These are phyloP conservation scores for Polychytrium aggregatum DNA, from an alignment of 192 early-diverging fungal genomes.

Conservation along the genomic window DNA sequence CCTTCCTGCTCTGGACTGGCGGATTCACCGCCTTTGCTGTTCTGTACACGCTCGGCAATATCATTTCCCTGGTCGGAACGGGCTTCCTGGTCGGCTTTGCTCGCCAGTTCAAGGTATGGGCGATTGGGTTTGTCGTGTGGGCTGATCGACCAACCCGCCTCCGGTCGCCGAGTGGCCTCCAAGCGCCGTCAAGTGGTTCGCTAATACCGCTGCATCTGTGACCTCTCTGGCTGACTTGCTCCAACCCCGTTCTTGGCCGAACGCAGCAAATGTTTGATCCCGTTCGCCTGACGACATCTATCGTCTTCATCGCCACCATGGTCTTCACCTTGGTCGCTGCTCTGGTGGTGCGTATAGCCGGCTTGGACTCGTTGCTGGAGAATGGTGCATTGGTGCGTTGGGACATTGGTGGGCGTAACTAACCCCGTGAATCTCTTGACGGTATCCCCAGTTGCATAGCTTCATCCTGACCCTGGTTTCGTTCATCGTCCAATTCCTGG, in stretches of 20 bases:
- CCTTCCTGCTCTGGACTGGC: slow-evolving; percentile 39
- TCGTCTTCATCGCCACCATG: slow-evolving; percentile 58
- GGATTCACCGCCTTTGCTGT: slow-evolving; percentile 71
- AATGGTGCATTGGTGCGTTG: too few relatives aligned
- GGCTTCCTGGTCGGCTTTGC: slow-evolving; percentile 81
- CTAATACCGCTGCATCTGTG: background rate
- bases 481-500: slow-evolving; percentile 78
- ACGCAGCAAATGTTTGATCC: slow-evolving; percentile 40
- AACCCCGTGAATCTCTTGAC: too few relatives aligned
- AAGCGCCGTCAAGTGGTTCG: slow-evolving; percentile 4
- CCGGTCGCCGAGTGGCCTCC: too few relatives aligned
- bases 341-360: slow-evolving; percentile 45
- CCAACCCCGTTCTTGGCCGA: slow-evolving; percentile 5
- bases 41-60: slow-evolving; percentile 83
- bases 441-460: slow-evolving; percentile 25
- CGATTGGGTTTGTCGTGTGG: background rate
- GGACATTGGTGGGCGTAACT: too few relatives aligned
- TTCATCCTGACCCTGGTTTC: slow-evolving; percentile 68
- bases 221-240: background rate
- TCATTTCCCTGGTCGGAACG: slow-evolving; percentile 72
- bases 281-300: slow-evolving; percentile 61
- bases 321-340: slow-evolving; percentile 64
- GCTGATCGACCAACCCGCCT: too few relatives aligned
- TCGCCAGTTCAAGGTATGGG: slow-evolving; percentile 70
- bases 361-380: too few relatives aligned